Evolutionary conservation across 306 rosid species (phyloP), one percentile per base, ranked within the genome.

Genomic region (Luffa aegyptiaca): DNA sequence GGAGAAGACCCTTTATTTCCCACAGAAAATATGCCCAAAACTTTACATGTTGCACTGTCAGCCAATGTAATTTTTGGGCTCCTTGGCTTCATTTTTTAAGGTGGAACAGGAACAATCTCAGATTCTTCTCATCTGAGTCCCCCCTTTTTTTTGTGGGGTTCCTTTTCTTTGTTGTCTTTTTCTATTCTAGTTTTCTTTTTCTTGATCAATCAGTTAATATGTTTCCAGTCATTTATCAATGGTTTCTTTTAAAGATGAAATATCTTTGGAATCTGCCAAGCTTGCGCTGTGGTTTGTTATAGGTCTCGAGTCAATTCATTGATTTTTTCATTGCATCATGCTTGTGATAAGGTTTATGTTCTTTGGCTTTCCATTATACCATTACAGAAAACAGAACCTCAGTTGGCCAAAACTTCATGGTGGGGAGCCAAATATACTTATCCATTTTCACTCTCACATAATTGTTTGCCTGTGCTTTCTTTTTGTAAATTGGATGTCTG

Each of bases 191-290:
- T 18, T 39, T 41, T 31, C 4, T 26, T 62, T 57, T 33, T 10
- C 2, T 9, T 1, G n/a, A 41, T 17, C 53, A 41, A 69, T 65
- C 75, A 42, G 53, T 16, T 69, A 21, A 41, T 69, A 18, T 1
- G 6, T 69, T 44, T n/a, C 18, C 12, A 66, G 49, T 68, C 52
- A 68, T 42, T 8, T 45, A 16, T n/a, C 51, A 68, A 0, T 44
- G 55, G 76, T 69, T 44, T 69, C 36, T 69, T 20, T n/a, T n/a
- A 69, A 42, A n/a, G 36, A 69, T 45, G 39, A 71, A 11, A 72
- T 72, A 35, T 21, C 77, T 48, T 72, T 72, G 77, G 77, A 72
- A 46, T 72, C 77, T 48, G 53, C n/a, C 5, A 12, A 71, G 76
- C 55, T 42, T 69, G 17, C 36, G 8, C 37, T 70, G 76, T 70